Conservation (phyloP, 2,329 filamentous ascomycete genomes). For the Diaporthe caulivora region DNA sequence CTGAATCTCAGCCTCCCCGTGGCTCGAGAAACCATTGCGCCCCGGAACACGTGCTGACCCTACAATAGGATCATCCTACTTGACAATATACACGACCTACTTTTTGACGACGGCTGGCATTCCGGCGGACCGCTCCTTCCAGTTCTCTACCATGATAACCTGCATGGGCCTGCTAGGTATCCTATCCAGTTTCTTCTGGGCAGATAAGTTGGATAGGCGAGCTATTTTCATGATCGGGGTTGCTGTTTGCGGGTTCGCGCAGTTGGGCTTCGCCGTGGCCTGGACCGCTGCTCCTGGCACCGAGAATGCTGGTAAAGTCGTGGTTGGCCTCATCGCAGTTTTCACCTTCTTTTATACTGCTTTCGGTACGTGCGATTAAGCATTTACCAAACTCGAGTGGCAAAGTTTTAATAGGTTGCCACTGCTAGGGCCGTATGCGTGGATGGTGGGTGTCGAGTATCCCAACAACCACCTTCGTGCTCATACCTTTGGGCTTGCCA, state of each 20-base stretch:
- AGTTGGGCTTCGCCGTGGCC: constrained; percentile 46
- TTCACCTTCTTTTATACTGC: constrained; percentile 42
- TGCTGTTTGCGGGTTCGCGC: constrained; percentile 42
- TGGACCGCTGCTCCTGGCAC: constrained; percentile 47
- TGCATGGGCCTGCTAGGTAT: constrained; percentile 51
- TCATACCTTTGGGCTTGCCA: constrained; percentile 53
- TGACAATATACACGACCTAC: constrained; percentile 50
- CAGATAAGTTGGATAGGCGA: constrained; percentile 49
- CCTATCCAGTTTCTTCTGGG: constrained; percentile 46
- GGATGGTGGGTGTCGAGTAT: constrained; percentile 55
- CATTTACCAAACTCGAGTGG: background rate
- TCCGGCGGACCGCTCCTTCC: constrained; percentile 45
- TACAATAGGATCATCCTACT: constrained; percentile 47
- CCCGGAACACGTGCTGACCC: background rate
- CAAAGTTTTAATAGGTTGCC: background rate
- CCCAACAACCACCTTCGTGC: constrained; percentile 55
- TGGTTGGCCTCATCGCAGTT: constrained; percentile 1
- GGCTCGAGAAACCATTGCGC: no score
- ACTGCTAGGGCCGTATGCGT: constrained; percentile 50
- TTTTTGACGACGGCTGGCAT: constrained; percentile 50
- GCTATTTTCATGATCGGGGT: constrained; percentile 48
- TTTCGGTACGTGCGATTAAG: constrained; percentile 43
- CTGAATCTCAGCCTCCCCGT: no score
- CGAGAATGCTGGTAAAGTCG: background rate
- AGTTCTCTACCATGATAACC: constrained; percentile 50